A percentile compares a stretch with the other conserved stretches of the same genome.
phyloP scores from a whole-genome alignment of 306 rosid species.

The Prunus mume region DNA sequence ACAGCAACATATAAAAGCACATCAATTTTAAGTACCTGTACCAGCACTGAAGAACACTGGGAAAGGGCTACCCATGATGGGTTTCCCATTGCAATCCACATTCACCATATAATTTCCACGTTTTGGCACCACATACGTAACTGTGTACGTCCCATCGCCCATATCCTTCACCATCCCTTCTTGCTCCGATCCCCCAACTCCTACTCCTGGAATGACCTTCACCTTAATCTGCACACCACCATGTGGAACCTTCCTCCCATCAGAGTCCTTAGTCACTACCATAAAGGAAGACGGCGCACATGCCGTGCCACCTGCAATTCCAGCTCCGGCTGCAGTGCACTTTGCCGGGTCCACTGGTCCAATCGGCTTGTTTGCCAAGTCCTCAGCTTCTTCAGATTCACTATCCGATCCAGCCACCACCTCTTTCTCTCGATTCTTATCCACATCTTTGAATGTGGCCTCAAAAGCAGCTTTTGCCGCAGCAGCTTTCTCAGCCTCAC shows the following conservation, averaged over 20 bases:
- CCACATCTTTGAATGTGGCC: constrained; percentile 86
- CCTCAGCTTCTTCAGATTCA: constrained; percentile 86
- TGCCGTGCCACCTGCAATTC: constrained; percentile 89
- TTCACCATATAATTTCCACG: constrained; percentile 96
- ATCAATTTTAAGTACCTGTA: constrained; percentile 60
- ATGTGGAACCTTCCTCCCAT: constrained; percentile 70
- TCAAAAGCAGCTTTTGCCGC: constrained; percentile 97
- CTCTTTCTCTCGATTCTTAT: constrained; percentile 48
- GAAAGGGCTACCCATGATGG: constrained; percentile 96
- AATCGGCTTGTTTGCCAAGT: constrained; percentile 66
- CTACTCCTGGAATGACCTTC: constrained; percentile 75
- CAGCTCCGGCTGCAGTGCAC: constrained; percentile 84
- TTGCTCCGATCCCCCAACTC: constrained; percentile 93
- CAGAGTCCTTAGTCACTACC: constrained; percentile 80
- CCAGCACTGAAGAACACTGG: constrained; percentile 99
- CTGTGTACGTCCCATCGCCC: constrained; percentile 88
- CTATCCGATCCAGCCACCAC: constrained; percentile 61
- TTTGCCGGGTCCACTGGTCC: constrained; percentile 87
- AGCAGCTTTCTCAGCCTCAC: constrained; percentile 90
- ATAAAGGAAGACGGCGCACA: constrained; percentile 74
- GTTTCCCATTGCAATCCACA: constrained; percentile 84
- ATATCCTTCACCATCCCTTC: constrained; percentile 95
- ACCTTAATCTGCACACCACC: constrained; percentile 82
- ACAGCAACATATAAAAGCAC: not conserved
- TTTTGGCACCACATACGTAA: constrained; percentile 91